Percentiles rank a stretch among this genome's conserved stretches.
These are phyloP conservation scores for Alternaria metachromatica DNA, from an alignment of 2,329 filamentous ascomycete species.

Conservation along the genomic window DNA sequence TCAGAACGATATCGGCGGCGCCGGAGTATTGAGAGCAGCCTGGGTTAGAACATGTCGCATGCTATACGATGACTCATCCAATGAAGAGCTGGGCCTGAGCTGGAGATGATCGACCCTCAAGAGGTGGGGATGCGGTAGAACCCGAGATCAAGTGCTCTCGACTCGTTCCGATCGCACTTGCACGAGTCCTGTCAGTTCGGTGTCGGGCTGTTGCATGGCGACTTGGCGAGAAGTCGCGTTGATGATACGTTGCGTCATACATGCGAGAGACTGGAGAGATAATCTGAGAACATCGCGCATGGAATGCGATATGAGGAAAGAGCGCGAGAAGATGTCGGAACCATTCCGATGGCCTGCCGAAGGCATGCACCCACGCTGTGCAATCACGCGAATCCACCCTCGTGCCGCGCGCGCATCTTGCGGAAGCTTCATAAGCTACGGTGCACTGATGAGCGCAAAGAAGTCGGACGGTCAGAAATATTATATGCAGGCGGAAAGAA, in stretches of 20 bases:
- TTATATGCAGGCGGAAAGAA: not conserved
- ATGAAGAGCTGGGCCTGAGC: not conserved
- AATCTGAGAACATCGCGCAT: not conserved
- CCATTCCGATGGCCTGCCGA: not conserved
- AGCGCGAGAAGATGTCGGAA: not conserved
- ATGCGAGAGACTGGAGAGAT: not conserved
- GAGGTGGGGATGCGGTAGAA: not conserved
- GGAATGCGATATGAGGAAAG: not conserved
- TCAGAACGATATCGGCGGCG: constrained; percentile 14
- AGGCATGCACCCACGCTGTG: not conserved
- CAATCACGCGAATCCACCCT: not conserved
- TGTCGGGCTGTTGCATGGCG: not conserved
- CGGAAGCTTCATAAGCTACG: not conserved
- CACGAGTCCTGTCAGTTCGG: not conserved
- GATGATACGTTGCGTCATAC: not conserved
- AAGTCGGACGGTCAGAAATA: not conserved
- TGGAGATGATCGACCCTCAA: not conserved
- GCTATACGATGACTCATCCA: not conserved
- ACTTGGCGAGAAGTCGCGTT: not conserved
- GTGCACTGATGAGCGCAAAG: not conserved
- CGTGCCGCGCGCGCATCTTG: not conserved
- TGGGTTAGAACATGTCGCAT: not conserved
- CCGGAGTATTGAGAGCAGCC: constrained; percentile 9
- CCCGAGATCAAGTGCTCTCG: not conserved
- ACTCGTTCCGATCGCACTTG: not conserved